These are phyloP conservation scores for Candida arabinofermentans DNA, from an alignment of 805 yeast species.

Conservation along the genomic window DNA sequence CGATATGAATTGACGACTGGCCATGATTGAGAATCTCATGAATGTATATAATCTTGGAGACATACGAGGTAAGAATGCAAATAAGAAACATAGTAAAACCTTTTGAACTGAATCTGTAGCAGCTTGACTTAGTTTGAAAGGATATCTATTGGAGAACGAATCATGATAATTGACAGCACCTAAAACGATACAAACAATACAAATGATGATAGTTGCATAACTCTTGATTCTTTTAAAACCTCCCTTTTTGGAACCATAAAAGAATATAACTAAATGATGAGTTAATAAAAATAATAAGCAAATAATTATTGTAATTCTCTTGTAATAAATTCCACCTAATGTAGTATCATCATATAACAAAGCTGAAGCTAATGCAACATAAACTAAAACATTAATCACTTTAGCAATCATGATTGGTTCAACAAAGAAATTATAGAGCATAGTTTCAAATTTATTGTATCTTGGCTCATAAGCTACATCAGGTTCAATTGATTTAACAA, in stretches of 20 bases:
- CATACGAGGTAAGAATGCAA: conserved; percentile 38
- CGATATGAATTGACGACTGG: conserved; percentile 67
- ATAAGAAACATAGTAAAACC: conserved; percentile 52
- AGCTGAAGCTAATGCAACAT: conserved; percentile 53
- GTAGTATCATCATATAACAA: conserved; percentile 51
- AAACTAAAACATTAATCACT: conserved; percentile 41
- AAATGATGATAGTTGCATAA: conserved; percentile 43
- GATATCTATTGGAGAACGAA: conserved; percentile 8
- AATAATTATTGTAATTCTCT: conserved; percentile 40
- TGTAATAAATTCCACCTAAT: conserved; percentile 27
- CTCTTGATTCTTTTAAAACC: conserved; percentile 60
- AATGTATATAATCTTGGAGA: conserved; percentile 65
- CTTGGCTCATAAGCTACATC: conserved; percentile 39
- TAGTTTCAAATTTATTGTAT: conserved; percentile 33
- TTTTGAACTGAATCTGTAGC: conserved; percentile 45
- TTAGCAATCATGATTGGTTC: conserved; percentile 42
- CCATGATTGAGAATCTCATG: conserved; percentile 67
- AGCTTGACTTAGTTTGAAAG: conserved; percentile 9
- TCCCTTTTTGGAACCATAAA: conserved; percentile 42
- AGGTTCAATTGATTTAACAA: conserved; percentile 52
- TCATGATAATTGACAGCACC: conserved; percentile 40
- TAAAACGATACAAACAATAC: conserved; percentile 46
- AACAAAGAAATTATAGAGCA: conserved; percentile 50
- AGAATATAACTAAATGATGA: conserved; percentile 39
- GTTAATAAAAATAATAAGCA: conserved; percentile 45